Conservation (phyloP, 1,139 yeast genomes). For the Pichia terricola region DNA sequence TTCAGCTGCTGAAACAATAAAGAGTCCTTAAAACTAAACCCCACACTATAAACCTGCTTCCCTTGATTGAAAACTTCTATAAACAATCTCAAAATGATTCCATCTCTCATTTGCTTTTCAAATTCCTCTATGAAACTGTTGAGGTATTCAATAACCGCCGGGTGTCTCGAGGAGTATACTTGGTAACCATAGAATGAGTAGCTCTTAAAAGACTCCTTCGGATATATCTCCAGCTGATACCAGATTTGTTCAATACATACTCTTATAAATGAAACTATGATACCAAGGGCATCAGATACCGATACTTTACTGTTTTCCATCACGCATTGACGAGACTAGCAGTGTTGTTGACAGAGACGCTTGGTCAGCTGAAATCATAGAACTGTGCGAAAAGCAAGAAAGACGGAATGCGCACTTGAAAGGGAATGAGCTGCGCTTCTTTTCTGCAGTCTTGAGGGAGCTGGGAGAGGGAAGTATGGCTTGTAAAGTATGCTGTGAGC, state of each 20-base stretch:
- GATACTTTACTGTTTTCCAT: neutral
- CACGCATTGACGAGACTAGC: no score
- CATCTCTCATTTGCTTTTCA: slow-evolving; percentile 12
- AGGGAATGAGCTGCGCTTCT: no score
- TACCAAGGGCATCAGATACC: neutral
- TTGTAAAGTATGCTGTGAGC: no score
- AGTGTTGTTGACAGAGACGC: no score
- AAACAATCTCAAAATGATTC: slow-evolving; percentile 17
- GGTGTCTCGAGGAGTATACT: slow-evolving; percentile 35
- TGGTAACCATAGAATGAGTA: slow-evolving; percentile 33
- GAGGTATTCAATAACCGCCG: slow-evolving; percentile 32
- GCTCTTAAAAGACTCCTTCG: slow-evolving; percentile 31
- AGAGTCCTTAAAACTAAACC: slow-evolving; percentile 22
- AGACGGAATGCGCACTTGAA: no score
- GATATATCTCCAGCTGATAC: slow-evolving; percentile 37
- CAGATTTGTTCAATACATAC: slow-evolving; percentile 33
- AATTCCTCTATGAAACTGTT: slow-evolving; percentile 18
- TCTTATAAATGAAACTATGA: slow-evolving; percentile 1
- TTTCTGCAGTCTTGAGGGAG: no score
- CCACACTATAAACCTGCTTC: slow-evolving; percentile 15
- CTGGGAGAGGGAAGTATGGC: no score
- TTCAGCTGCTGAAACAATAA: slow-evolving; percentile 16
- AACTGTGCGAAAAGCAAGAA: no score
- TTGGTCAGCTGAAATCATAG: no score
- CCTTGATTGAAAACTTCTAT: slow-evolving; percentile 14